Evolutionary conservation across 805 yeast species (phyloP).

Genomic region (Candida sonorensis): DNA sequence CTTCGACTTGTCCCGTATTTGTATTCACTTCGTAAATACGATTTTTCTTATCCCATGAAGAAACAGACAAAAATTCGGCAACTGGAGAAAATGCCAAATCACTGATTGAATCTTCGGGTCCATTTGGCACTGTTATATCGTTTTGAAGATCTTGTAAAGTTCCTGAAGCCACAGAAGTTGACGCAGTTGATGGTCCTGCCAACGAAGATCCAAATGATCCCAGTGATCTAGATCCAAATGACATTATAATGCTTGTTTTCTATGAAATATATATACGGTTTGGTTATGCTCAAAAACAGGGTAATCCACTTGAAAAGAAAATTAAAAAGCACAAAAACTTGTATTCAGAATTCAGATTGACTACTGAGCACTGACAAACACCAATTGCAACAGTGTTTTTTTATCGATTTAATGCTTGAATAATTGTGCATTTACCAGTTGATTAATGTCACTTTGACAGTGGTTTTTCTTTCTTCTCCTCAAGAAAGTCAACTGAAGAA

Average conservation of each 20-base stretch:
- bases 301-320: too few relatives aligned
- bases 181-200: constrained; percentile 5
- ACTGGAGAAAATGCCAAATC: constrained; percentile 82
- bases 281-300: too few relatives aligned
- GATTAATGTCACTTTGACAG: too few relatives aligned
- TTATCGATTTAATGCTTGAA: too few relatives aligned
- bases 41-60: constrained; percentile 94
- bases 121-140: constrained; percentile 65
- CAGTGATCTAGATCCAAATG: constrained; percentile 22
- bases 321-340: too few relatives aligned
- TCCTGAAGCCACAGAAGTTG: constrained; percentile 32
- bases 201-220: constrained; percentile 20
- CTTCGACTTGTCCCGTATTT: constrained; percentile 70
- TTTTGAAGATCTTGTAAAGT: constrained; percentile 56
- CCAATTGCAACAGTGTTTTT: too few relatives aligned
- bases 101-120: constrained; percentile 88
- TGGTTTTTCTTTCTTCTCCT: too few relatives aligned
- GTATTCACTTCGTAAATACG: constrained; percentile 82
- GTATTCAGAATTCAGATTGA: too few relatives aligned
- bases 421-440: too few relatives aligned
- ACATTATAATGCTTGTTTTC: constrained; percentile 12
- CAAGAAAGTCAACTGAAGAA: too few relatives aligned
- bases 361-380: too few relatives aligned
- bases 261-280: too few relatives aligned
- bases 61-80: constrained; percentile 71